phyloP scores from a whole-genome alignment of 192 early-diverging fungal species.

The Ambispora gerdemannii region DNA sequence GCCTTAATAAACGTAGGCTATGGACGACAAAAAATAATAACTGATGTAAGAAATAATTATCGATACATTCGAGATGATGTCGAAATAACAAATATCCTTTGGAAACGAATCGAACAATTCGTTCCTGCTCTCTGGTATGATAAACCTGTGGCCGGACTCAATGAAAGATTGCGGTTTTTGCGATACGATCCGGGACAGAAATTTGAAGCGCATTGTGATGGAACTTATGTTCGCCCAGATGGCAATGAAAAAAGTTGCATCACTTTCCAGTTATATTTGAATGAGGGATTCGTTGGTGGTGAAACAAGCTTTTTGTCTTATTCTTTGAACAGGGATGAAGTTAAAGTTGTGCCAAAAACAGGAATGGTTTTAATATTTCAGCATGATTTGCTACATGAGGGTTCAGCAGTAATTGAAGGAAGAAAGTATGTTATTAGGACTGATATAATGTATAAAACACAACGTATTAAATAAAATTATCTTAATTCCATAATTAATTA shows the following conservation, averaged over 20 bases:
- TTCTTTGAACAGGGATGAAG: slow-evolving; percentile 14
- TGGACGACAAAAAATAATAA: slow-evolving; percentile 2
- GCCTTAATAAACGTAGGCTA: slow-evolving; percentile 38
- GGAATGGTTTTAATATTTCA: slow-evolving; percentile 41
- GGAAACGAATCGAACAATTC: slow-evolving; percentile 31
- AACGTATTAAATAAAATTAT: too few relatives aligned
- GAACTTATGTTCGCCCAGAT: slow-evolving; percentile 35
- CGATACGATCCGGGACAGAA: slow-evolving; percentile 37
- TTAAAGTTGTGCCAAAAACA: slow-evolving; percentile 33
- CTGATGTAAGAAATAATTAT: slow-evolving; percentile 13
- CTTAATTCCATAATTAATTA: too few relatives aligned
- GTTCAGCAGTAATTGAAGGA: slow-evolving; percentile 37
- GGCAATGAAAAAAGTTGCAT: slow-evolving; percentile 37
- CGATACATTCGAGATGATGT: slow-evolving; percentile 39
- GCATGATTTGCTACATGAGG: slow-evolving; percentile 47
- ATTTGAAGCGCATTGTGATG: slow-evolving; percentile 41
- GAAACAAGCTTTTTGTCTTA: slow-evolving; percentile 41
- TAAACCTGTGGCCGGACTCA: slow-evolving; percentile 34
- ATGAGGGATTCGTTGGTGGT: slow-evolving; percentile 46
- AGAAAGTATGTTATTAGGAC: slow-evolving; percentile 47
- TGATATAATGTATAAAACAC: slow-evolving; percentile 47
- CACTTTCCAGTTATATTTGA: slow-evolving; percentile 48
- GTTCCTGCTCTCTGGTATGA: slow-evolving; percentile 28
- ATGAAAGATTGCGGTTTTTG: slow-evolving; percentile 44
- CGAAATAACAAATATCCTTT: slow-evolving; percentile 26